These are phyloP conservation scores for Termitomyces sp. DNA, from an alignment of 1,284 basidiomycete genomes.

Conservation along the genomic window DNA sequence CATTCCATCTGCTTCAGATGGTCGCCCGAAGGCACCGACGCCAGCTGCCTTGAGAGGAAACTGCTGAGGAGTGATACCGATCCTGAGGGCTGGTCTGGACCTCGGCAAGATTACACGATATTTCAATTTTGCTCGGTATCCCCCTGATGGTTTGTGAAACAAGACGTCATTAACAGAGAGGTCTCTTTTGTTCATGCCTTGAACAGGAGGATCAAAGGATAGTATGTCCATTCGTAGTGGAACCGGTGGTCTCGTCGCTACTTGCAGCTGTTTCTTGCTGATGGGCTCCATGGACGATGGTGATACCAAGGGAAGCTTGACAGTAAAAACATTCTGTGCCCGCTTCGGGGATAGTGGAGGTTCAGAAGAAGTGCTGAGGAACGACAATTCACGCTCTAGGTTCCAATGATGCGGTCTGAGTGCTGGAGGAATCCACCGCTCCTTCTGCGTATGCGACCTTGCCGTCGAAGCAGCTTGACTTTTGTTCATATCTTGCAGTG, in stretches of 20 bases:
- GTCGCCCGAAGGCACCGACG: constrained; percentile 42
- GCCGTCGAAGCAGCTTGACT: constrained; percentile 14
- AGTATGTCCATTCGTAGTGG: constrained; percentile 62
- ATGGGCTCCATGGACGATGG: constrained; percentile 36
- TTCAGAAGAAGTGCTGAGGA: constrained; percentile 44
- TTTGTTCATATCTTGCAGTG: constrained; percentile 20
- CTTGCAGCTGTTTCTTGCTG: constrained; percentile 39
- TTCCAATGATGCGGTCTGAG: constrained; percentile 36
- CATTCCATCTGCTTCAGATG: constrained; percentile 43
- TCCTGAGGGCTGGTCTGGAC: constrained; percentile 30
- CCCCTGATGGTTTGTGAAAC: constrained; percentile 42
- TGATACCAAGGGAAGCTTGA: constrained; percentile 53
- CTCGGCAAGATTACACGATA: constrained; percentile 55
- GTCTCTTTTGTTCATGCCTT: constrained; percentile 55
- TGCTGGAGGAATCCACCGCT: constrained; percentile 56
- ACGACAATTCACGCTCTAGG: constrained; percentile 39
- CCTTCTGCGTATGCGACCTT: constrained; percentile 21
- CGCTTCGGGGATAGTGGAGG: constrained; percentile 50
- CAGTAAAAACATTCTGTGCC: constrained; percentile 48
- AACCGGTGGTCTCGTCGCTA: constrained; percentile 33
- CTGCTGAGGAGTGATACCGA: constrained; percentile 35
- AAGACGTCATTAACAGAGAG: constrained; percentile 70
- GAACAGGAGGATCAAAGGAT: constrained; percentile 73
- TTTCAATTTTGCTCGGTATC: constrained; percentile 41
- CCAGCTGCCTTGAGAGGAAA: constrained; percentile 24